Base-by-base conservation (phyloP, 495 filamentous ascomycete genomes). In the Lasiosphaeris hirsuta region DNA sequence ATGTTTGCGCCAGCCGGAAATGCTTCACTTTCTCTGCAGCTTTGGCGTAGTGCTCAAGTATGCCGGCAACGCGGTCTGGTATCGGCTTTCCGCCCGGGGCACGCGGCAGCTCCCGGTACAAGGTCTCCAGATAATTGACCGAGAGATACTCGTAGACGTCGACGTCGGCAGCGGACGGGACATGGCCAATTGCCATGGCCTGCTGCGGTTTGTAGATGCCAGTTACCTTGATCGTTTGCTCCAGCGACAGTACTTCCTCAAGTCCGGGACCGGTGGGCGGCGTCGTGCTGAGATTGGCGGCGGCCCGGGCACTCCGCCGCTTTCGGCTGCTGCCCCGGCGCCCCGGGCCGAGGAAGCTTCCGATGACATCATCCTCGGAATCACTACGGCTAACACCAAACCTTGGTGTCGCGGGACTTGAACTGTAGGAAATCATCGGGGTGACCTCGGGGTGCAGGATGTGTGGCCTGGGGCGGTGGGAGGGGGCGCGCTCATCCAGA, bases 1-100 rank as follows among this genome's bases (percentile, higher is more conserved):
- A 92, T 4, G 86, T 90, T 63, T 90, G 88, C 7, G 88, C 84
- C 10, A 90, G 71, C 11, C 84, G 82, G 62, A 82, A 80, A 54
- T 84, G 74, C 23, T 80, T 80, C 23, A 81, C 73, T 13, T 77
- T 74, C 59, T 86, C 83, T 4, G 86, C 83, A 47, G 82, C 75
- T 48, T 70, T 73, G 10, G 86, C 86, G 71, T 87, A 91, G 30
- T 76, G 73, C 52, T 85, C 79, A 2, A 89, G 71, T 11, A 85
- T 84, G 1, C 67, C 63, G 8, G 75, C 63, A 35, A 87, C 67
- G 10, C 80, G 75, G 10, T 71, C 63, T 19, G 70, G 61, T 41
- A 80, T 58, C 0, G 71, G 19, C 38, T 54, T 66, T 3, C 42
- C 66, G 2, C 58, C 68, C 7, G 67, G 52, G 0, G 57, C 43